A percentile compares a stretch with the other conserved stretches of the same genome.
These are phyloP conservation scores for Dalbergia oliveri DNA, from an alignment of 306 rosid genomes.

Conservation along the genomic window DNA sequence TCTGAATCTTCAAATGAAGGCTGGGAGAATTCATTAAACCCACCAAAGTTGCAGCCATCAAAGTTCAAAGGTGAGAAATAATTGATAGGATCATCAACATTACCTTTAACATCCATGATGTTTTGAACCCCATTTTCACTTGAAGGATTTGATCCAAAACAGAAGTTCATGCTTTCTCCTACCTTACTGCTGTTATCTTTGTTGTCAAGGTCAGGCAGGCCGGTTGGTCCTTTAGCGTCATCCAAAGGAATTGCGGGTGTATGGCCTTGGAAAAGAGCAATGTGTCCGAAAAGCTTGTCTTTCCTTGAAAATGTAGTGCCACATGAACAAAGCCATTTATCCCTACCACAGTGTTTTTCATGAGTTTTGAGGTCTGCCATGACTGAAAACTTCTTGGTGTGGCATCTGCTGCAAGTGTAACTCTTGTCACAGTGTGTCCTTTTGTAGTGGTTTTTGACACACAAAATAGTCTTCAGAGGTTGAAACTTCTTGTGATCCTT, in stretches of 20 bases:
- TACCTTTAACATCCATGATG: slow-evolving; percentile 66
- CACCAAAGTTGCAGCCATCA: slow-evolving; percentile 80
- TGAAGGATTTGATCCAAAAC: slow-evolving; percentile 62
- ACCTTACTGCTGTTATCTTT: slow-evolving; percentile 56
- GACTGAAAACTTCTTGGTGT: slow-evolving; percentile 93
- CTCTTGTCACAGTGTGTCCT: slow-evolving; percentile 99
- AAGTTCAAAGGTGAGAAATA: slow-evolving; percentile 85
- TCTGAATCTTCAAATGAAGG: slow-evolving; percentile 86
- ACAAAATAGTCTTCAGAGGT: slow-evolving; percentile 92
- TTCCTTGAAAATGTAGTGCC: slow-evolving; percentile 99
- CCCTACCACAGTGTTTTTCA: slow-evolving; percentile 98
- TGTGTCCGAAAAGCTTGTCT: slow-evolving; percentile 99
- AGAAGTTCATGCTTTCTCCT: slow-evolving; percentile 65
- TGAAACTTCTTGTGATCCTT: slow-evolving; percentile 94
- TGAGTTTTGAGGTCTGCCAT: slow-evolving; percentile 98
- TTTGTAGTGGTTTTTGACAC: slow-evolving; percentile 99
- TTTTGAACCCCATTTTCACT: slow-evolving; percentile 56
- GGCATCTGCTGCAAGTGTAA: slow-evolving; percentile 92
- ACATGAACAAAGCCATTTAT: slow-evolving; percentile 98
- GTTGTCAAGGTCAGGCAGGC: slow-evolving; percentile 55
- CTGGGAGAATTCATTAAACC: slow-evolving; percentile 86
- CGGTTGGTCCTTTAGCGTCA: slow-evolving; percentile 60
- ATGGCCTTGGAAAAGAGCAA: slow-evolving; percentile 97
- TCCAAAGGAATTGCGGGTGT: slow-evolving; percentile 94
- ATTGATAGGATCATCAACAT: slow-evolving; percentile 74